phyloP scores from a whole-genome alignment of 202 grass and related monocot species.

The Musa balbisiana region DNA sequence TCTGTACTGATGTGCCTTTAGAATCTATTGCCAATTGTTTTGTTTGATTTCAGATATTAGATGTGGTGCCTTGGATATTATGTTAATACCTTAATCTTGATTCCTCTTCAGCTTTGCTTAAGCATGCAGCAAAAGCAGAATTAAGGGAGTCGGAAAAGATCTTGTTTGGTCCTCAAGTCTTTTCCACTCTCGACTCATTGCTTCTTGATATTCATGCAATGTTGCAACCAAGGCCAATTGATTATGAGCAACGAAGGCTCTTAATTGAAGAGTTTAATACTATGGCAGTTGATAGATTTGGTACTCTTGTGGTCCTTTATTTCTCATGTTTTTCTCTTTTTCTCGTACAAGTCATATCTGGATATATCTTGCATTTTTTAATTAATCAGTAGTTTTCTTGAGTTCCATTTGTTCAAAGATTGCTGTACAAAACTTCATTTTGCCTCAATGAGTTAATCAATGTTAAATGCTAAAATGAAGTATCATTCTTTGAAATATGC shows the following conservation, averaged over 20 bases:
- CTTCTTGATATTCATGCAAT: slow-evolving; percentile 48
- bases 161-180: slow-evolving; percentile 20
- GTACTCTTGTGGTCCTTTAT: slow-evolving; percentile 24
- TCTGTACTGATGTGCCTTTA: not conserved
- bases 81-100: not conserved
- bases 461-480: not conserved
- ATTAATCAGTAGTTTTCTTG: not conserved
- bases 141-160: slow-evolving; percentile 33
- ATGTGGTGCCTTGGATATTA: not conserved
- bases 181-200: slow-evolving; percentile 34
- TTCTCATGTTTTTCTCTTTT: not conserved
- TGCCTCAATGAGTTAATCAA: too few species aligned
- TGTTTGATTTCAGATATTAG: not conserved
- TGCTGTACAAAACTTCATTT: not conserved
- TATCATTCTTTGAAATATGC: not conserved
- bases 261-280: slow-evolving; percentile 48
- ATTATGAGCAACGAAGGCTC: slow-evolving; percentile 49
- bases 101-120: slow-evolving; percentile 30
- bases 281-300: slow-evolving; percentile 46
- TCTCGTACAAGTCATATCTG: not conserved
- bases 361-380: not conserved
- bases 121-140: slow-evolving; percentile 30
- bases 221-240: slow-evolving; percentile 42
- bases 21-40: not conserved
- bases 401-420: not conserved